phyloP scores from a whole-genome alignment of 768 basidiomycete species.

The Trametes cubensis region DNA sequence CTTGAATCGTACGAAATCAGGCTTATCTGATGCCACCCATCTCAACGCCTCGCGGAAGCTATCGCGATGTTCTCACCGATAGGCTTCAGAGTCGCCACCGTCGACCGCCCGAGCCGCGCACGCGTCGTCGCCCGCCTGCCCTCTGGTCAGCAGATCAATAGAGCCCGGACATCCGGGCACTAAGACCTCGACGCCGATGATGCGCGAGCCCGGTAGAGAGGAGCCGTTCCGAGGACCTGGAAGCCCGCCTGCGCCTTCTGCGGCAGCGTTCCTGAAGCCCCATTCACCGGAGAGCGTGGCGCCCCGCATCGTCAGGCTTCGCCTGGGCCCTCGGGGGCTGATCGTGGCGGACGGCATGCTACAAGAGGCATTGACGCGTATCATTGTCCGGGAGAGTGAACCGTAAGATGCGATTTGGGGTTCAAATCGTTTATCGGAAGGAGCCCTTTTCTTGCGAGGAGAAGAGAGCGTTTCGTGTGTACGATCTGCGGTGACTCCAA shows the following conservation, averaged over 20 bases:
- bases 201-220: conserved; percentile 3
- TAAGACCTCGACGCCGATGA: not conserved
- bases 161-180: not conserved
- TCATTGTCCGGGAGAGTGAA: conserved; percentile 1
- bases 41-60: conserved; percentile 4
- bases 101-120: not conserved
- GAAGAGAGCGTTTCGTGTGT: not conserved
- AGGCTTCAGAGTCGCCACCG: conserved; percentile 14
- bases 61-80: conserved; percentile 20
- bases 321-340: conserved; percentile 3
- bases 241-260: conserved; percentile 10
- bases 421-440: conserved; percentile 7
- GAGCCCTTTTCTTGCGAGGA: conserved; percentile 1
- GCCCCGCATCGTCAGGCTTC: conserved; percentile 4
- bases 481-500: conserved; percentile 5
- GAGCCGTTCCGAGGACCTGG: conserved; percentile 15
- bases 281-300: conserved; percentile 7
- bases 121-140: not conserved
- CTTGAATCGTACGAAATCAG: not conserved
- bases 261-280: conserved; percentile 12
- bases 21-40: conserved; percentile 14
- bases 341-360: not conserved
- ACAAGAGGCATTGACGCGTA: conserved; percentile 4
- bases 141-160: conserved; percentile 3
- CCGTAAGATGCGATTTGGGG: conserved; percentile 15